Evolutionary conservation across 176 grass and related monocot genomes (phyloP), one percentile per base, ranked within the genome.

Genomic region (Oryza brachyantha): DNA sequence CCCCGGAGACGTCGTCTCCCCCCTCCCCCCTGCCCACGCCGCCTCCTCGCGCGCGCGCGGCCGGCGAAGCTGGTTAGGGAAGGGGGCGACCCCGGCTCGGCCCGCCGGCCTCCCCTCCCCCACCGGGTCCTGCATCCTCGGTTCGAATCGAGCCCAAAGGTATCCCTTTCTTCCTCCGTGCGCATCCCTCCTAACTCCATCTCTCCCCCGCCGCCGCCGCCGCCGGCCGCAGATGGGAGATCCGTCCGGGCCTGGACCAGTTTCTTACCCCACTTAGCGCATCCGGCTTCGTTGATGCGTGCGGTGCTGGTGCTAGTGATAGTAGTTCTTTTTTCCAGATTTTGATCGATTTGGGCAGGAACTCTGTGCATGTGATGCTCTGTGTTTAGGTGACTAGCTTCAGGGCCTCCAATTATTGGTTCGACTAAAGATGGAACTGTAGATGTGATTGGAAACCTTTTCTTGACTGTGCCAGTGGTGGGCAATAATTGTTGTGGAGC

Each of bases 381-480:
- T n/a, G n/a, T 82, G 68, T 8, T 60, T 46, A 65, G 68, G 57
- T 82, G 21, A 79, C 76, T 36, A 16, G 62, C 21, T 50, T 81
- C 52, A 36, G 11, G 11, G 29, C 59, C 29, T 29, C 29, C 79
- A 82, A 73, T 73, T 27, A 73, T 82, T 73, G 59, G 79, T 25
- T 64, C 41, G 37, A 52, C 69, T 38, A 72, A 72, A 73, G 59
- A 27, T 61, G 79, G 58, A 50, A 27, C 29, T 64, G 41, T 82
- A 11, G 40, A 82, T 64, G 73, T 73, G 27, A 73, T 64, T 73
- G 58, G 41, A 28, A 73, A 17, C 58, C 58, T 82, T 81, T 82
- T 73, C 21, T 73, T 50, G 39, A 73, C 24, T 68, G 27, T 64
- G 36, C 16, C 10, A 6, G 27, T 21, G 38, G 27, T 21, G 38